Evolutionary conservation across 2,329 filamentous ascomycete species (phyloP), one percentile per base, ranked within the genome.

Genomic region (Drechmeria coniospora): DNA sequence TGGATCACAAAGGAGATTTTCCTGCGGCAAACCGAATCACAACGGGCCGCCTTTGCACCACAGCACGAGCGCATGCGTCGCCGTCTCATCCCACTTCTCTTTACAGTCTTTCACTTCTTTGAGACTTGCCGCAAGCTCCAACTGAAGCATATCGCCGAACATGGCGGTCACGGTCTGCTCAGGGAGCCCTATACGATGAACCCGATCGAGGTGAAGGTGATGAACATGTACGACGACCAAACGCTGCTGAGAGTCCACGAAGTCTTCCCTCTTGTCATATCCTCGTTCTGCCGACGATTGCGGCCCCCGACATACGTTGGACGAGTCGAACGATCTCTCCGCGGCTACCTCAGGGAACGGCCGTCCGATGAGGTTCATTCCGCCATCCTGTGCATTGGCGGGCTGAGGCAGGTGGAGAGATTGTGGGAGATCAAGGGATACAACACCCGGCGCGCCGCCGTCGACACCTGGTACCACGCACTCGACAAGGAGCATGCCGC

Each of bases 361-460:
- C 72, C 72, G 1, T 47, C 68, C 2, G 71, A 76, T 31, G 69
- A 76, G 24, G 57, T 76, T 1, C 72, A 75, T 36, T 63, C 65
- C 8, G 65, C 72, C 3, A 65, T 74, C 9, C 42, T 77, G 8
- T 67, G 63, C 23, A 52, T 76, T 8, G 72, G 72, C 19, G 72
- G 72, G 2, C 50, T 77, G 30, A 60, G 71, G 7, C 68, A 76
- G 41, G 69, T 74, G 2, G 67, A 75, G 38, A 57, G 63, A 24
- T 60, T 77, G 20, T 77, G 72, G 72, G 69, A 75, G 41, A 69
- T 72, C 21, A 74, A 74, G 40, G 69, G 71, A 2, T 77, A 77
- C 47, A 76, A 73, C 41, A 57, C 56, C 28, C 58, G 72, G 18
- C 59, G 70, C 31, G 57, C 57, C 13, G 63, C 65, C 2, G 71